phyloP scores from a whole-genome alignment of 2,329 filamentous ascomycete genomes.

The Pyrenophora teres region DNA sequence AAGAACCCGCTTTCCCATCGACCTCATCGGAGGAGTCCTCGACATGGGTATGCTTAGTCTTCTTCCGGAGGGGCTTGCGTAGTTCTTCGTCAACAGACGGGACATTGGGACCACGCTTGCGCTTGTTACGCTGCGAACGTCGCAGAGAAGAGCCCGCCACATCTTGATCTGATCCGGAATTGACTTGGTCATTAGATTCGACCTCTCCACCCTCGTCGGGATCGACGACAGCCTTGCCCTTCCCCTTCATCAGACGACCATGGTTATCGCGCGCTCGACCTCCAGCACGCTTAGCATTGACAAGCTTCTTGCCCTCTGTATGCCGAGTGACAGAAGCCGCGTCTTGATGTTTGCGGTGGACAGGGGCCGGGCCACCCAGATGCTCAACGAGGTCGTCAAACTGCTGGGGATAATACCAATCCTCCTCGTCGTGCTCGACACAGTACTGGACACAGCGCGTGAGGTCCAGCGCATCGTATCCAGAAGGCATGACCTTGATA shows the following conservation, averaged over 20 bases:
- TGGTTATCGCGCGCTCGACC: constrained; percentile 1
- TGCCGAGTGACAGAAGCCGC: constrained; percentile 13
- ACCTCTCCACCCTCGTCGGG: background rate
- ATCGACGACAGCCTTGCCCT: background rate
- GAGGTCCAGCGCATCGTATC: constrained; percentile 29
- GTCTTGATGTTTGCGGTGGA: constrained; percentile 16
- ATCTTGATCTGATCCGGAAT: background rate
- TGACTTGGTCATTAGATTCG: background rate
- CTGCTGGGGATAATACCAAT: constrained; percentile 27
- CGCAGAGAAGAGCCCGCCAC: no score
- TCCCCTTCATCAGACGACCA: constrained; percentile 5
- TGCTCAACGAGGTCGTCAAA: constrained; percentile 14
- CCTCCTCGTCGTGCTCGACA: constrained; percentile 15
- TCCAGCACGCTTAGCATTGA: background rate
- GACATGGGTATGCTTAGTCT: no score
- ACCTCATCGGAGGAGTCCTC: no score
- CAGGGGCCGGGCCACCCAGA: constrained; percentile 15
- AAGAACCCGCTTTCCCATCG: no score
- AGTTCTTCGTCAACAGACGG: background rate
- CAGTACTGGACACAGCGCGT: constrained; percentile 27
- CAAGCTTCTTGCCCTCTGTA: background rate
- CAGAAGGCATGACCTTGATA: constrained; percentile 19
- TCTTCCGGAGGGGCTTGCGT: no score
- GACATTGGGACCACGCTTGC: background rate
- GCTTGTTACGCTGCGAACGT: background rate